Percentiles rank a stretch among this genome's conserved stretches.
Evolutionary conservation across 129 eudicot genomes (phyloP).

Genomic region (Arctium lappa): DNA sequence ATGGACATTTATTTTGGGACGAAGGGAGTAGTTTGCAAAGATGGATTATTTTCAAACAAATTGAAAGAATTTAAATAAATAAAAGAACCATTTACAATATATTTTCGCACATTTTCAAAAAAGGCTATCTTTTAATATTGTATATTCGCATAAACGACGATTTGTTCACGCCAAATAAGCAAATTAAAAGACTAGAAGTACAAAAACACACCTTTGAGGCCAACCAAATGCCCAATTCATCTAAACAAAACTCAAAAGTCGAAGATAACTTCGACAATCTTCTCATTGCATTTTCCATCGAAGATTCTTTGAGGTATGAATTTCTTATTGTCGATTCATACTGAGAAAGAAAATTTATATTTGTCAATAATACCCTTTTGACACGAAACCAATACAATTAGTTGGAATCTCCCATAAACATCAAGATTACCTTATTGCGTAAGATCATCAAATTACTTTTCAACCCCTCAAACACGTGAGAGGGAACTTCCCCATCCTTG

Average conservation of each 20-base stretch:
- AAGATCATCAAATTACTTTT: conserved; percentile 20
- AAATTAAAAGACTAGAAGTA: neutral
- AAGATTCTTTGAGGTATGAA: conserved; percentile 32
- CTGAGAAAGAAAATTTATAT: conserved; percentile 36
- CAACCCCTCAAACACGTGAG: neutral
- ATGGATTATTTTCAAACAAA: neutral
- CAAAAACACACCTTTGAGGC: conserved; percentile 55
- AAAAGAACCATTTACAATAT: neutral
- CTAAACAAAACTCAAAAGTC: conserved; percentile 43
- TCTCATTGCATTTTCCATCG: conserved; percentile 34
- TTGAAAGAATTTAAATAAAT: neutral
- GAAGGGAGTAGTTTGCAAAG: neutral
- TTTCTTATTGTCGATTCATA: conserved; percentile 22
- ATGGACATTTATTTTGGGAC: no score
- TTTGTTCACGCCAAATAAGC: neutral
- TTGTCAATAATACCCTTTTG: neutral
- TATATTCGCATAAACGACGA: neutral
- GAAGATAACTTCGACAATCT: conserved; percentile 38
- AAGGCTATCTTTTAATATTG: neutral
- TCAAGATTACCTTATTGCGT: conserved; percentile 44
- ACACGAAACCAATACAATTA: neutral
- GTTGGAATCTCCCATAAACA: neutral
- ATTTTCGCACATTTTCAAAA: neutral
- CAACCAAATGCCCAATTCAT: conserved; percentile 74
- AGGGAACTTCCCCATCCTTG: conserved; percentile 34